Base-by-base conservation (phyloP, 2,329 filamentous ascomycete species). In the Stylonectria norvegica region DNA sequence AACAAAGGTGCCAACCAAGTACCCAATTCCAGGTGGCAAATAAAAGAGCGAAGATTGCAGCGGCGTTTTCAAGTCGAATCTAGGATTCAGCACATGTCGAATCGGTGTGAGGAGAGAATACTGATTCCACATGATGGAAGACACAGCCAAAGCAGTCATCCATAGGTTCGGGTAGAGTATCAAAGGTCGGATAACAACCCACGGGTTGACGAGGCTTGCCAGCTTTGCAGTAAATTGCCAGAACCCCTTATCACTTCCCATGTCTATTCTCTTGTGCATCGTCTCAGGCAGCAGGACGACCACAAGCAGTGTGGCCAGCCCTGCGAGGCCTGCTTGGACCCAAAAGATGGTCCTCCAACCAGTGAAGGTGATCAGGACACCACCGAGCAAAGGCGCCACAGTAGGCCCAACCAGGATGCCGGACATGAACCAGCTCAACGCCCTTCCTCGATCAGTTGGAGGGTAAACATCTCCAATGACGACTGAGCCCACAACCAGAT, bases 281-380 rank as follows among this genome's bases (percentile, higher is more conserved):
- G 83, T 87, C 56, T 87, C 84, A 0, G 83, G 82, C 15, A 86
- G 71, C 20, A 85, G 66, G 44, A 81, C 72, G 36, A 78, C 65
- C 19, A 81, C 71, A 3, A 79, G 66, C 0, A 78, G n/a, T 0
- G 72, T 67, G 2, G 77, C 78, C 0, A 72, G 60, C 3, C 72
- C 81, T 1, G 76, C 75, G 1, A 87, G 68, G 0, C 74, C 82
- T 0, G 78, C 73, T 50, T 86, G 81, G 1, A 87, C 68, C 78
- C 81, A 86, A 63, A 86, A 86, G 43, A 87, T 83, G 30, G 76
- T 75, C 20, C 81, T 68, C 84, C 83, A 87, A 14, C 70, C 72
- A 4, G 71, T 66, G 61, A 76, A 86, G 0, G 81, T 86, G 18
- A 86, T 80, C 36, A 87, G 83, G 18, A 86, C 79, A 19, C 83